A percentile compares a stretch with the other conserved stretches of the same genome.
Conservation (phyloP, 345 rosid species). For the Dipteronia dyeriana region DNA sequence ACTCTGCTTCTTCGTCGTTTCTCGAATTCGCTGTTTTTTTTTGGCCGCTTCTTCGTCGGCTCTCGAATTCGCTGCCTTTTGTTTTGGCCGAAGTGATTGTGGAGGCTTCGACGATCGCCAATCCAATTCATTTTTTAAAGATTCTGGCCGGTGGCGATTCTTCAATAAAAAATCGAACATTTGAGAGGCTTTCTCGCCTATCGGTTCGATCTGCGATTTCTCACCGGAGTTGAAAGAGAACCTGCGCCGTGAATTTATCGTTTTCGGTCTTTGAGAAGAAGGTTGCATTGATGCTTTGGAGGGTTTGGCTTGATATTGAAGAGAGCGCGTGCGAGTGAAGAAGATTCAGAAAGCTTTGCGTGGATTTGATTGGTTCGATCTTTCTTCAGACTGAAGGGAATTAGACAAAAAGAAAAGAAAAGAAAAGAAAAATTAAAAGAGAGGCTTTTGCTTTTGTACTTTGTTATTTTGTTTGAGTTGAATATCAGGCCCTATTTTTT, state of each 20-base stretch:
- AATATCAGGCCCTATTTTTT: constrained; percentile 43
- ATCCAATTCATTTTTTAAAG: constrained; percentile 1
- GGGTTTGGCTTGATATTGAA: not conserved
- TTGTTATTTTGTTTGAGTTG: constrained; percentile 21
- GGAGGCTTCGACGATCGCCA: constrained; percentile 5
- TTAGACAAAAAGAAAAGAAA: not conserved
- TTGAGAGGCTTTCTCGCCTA: not conserved
- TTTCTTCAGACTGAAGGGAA: constrained; percentile 23
- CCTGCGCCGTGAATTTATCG: constrained; percentile 9
- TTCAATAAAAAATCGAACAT: constrained; percentile 1
- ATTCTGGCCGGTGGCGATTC: constrained; percentile 5
- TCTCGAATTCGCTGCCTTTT: not conserved
- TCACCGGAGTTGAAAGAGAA: constrained; percentile 3
- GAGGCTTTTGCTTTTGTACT: constrained; percentile 21
- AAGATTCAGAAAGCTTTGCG: constrained; percentile 4
- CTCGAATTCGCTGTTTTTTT: not conserved
- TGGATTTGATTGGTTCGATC: constrained; percentile 28
- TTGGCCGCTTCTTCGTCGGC: not conserved
- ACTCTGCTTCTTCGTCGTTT: not conserved
- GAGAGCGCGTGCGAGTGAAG: not conserved
- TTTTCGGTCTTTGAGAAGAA: not conserved
- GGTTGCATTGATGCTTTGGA: not conserved
- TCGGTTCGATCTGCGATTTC: not conserved
- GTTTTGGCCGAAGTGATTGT: not conserved
- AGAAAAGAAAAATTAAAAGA: not conserved